Base-by-base conservation (phyloP, 2,329 filamentous ascomycete species). In the Aschersonia sp. region DNA sequence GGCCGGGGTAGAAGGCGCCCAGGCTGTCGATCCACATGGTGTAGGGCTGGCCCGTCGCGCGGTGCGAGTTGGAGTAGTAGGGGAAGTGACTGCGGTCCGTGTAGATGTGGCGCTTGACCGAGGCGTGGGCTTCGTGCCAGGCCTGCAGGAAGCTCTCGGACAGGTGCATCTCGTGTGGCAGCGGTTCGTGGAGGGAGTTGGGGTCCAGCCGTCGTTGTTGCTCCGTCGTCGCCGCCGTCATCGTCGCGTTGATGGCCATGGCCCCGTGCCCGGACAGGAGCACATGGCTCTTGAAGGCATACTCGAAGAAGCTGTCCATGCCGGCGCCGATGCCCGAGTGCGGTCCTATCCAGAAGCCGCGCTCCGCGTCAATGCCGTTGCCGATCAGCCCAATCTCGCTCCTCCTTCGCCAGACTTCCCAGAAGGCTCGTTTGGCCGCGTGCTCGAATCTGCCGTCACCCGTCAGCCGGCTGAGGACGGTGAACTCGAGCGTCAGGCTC, bases 251-350 rank as follows among this genome's bases (percentile, higher is more conserved):
- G 52, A 82, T 82, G 3, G 77, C 77, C 51, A 73, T 62, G 10
- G 72, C 73, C 50, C 20, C 20, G 20, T 84, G 79, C 1, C 87
- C 86, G 2, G 91, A 95, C 29, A 97, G 77, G 30, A 98, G 67
- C 51, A 98, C 85, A 60, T 95, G 82, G 20, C 89, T 89, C 66
- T 98, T 98, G 58, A 97, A 75, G 3, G 92, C 89, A 65, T 98
- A 98, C 66, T 98, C 92, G 59, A 95, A 97, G 68, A 98, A 98
- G 66, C 89, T 96, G 67, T 98, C 92, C 58, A 95, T 88, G 40
- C 92, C 92, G 5, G 92, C 92, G 45, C 92, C 92, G 56, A 98
- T 94, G 31, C 92, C 91, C n/a, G 91, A 83, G 61, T 87, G 89
- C 2, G 85, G 77, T 6, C 84, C 84, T 35, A 92, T 82, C 92